A percentile compares a stretch with the other conserved stretches of the same genome.
Evolutionary conservation across 1,284 basidiomycete genomes (phyloP).

Genomic region (Ustilago loliicola): DNA sequence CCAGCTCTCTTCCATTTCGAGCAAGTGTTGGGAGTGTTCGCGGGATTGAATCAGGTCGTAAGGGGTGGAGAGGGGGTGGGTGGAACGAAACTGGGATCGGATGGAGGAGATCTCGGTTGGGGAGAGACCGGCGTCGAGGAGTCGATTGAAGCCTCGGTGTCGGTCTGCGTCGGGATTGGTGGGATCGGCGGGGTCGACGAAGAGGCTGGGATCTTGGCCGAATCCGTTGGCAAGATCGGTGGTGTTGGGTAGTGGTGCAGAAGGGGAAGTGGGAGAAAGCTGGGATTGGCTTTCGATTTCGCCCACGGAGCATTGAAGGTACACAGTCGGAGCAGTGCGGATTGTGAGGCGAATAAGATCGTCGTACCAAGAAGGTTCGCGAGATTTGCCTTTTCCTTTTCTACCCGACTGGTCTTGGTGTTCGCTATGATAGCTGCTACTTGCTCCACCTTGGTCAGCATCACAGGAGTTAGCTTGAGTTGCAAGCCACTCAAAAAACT

Average conservation of each 20-base stretch:
- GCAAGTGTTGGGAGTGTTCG: constrained; percentile 39
- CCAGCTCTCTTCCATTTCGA: constrained; percentile 52
- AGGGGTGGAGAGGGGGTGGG: constrained; percentile 22
- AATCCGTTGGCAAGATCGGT: not conserved
- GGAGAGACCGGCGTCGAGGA: constrained; percentile 38
- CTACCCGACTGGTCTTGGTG: too few relatives aligned
- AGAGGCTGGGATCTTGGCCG: not conserved
- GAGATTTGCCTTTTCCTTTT: constrained; percentile 23
- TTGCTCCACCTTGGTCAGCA: not conserved
- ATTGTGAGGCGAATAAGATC: constrained; percentile 22
- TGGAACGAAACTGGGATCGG: constrained; percentile 32
- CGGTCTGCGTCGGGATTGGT: not conserved
- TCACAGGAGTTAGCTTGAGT: not conserved
- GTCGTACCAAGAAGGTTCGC: constrained; percentile 28
- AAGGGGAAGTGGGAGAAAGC: constrained; percentile 1
- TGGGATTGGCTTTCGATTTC: constrained; percentile 3
- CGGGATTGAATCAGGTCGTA: constrained; percentile 32
- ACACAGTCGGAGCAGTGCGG: constrained; percentile 37
- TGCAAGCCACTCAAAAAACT: constrained; percentile 25
- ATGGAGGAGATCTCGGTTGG: constrained; percentile 34
- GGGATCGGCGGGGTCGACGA: not conserved
- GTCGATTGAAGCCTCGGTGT: constrained; percentile 46
- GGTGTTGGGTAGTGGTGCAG: not conserved
- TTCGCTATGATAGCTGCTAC: not conserved
- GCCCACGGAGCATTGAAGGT: constrained; percentile 53